Conservation (phyloP, 2,329 filamentous ascomycete genomes). For the Aspergillus tamarii region DNA sequence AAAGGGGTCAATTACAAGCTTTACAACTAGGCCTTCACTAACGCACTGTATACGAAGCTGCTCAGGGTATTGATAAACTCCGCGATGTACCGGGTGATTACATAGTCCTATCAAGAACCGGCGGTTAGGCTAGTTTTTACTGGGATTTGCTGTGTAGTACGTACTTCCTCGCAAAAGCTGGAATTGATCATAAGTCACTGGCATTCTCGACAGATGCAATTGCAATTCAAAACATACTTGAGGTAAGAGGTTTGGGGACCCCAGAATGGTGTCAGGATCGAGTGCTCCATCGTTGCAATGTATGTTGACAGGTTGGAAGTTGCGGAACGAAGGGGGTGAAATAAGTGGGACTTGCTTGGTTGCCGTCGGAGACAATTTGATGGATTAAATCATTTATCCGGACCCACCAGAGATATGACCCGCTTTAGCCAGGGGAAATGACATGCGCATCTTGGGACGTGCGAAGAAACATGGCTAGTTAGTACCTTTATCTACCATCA, state of each 20-base stretch:
- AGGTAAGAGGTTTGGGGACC: constrained; percentile 34
- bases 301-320: neutral
- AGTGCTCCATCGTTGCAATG: neutral
- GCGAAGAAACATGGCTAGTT: too few species aligned
- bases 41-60: constrained; percentile 42
- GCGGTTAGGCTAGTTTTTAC: neutral
- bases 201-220: neutral
- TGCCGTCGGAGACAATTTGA: too few species aligned
- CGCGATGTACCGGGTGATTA: constrained; percentile 47
- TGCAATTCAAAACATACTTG: constrained; percentile 23
- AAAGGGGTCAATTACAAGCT: neutral
- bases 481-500: too few species aligned
- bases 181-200: neutral
- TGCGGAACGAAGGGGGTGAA: neutral
- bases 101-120: constrained; percentile 37
- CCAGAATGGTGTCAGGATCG: constrained; percentile 26
- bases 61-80: constrained; percentile 53
- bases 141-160: neutral
- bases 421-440: too few species aligned
- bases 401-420: too few species aligned
- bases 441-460: too few species aligned
- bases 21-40: neutral
- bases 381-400: neutral
- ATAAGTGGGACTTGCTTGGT: neutral
- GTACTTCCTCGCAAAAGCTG: constrained; percentile 37